phyloP scores from a whole-genome alignment of 2,329 filamentous ascomycete species.

The Metarhizium robertsii region DNA sequence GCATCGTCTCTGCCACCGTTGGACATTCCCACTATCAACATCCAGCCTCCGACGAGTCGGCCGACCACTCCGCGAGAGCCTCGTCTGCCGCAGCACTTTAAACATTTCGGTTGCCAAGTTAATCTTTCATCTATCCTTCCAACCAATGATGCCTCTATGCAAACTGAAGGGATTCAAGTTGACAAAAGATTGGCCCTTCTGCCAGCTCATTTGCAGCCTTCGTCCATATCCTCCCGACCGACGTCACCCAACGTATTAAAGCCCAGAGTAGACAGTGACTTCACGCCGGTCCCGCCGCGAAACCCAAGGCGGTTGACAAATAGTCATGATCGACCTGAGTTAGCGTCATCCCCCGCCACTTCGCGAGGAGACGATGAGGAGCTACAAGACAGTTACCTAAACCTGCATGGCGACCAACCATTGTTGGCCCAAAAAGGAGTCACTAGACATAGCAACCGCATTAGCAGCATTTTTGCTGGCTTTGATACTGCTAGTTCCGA shows the following conservation, averaged over 20 bases:
- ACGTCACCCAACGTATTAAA: slow-evolving; percentile 38
- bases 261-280: slow-evolving; percentile 16
- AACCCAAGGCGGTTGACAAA: slow-evolving; percentile 48
- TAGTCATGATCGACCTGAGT: slow-evolving; percentile 36
- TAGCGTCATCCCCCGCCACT: slow-evolving; percentile 39
- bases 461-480: slow-evolving; percentile 79
- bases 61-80: slow-evolving; percentile 70
- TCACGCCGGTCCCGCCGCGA: slow-evolving; percentile 46
- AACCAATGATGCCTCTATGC: slow-evolving; percentile 39
- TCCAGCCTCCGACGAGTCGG: slow-evolving; percentile 78
- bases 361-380: slow-evolving; percentile 28
- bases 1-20: slow-evolving; percentile 30
- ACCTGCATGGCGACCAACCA: slow-evolving; percentile 73
- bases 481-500: slow-evolving; percentile 67
- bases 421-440: slow-evolving; percentile 46
- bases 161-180: slow-evolving; percentile 86
- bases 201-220: slow-evolving; percentile 70
- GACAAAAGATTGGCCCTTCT: slow-evolving; percentile 68
- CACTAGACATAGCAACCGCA: slow-evolving; percentile 58
- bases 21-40: slow-evolving; percentile 75
- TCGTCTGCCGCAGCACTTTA: slow-evolving; percentile 70
- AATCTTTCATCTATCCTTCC: slow-evolving; percentile 18
- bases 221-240: slow-evolving; percentile 56
- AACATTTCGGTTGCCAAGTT: slow-evolving; percentile 80
- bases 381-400: slow-evolving; percentile 58